Percentiles rank a stretch among this genome's conserved stretches.
Conservation (phyloP, 208 protist species). For the Porcisia deanei region DNA sequence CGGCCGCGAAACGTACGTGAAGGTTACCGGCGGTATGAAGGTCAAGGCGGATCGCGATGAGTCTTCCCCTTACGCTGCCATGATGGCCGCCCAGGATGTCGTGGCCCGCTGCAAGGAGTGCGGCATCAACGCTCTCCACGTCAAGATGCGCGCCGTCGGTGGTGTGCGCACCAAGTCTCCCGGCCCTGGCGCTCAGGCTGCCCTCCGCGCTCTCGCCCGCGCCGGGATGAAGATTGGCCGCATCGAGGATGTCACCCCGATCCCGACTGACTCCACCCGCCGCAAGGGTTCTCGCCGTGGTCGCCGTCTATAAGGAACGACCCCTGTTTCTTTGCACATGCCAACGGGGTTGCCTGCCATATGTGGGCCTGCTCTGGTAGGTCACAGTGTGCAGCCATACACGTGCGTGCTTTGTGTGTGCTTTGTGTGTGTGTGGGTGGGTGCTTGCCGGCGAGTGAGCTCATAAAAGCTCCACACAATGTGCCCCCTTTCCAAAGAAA, state of each 20-base stretch:
- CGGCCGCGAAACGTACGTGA: slow-evolving; percentile 98
- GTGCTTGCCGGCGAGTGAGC: background rate
- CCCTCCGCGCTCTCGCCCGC: slow-evolving; percentile 99
- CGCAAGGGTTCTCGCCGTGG: slow-evolving; percentile 99
- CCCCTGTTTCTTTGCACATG: background rate
- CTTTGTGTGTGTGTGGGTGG: background rate
- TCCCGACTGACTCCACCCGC: slow-evolving; percentile 99
- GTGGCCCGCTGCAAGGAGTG: slow-evolving; percentile 97
- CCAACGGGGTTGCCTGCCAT: background rate
- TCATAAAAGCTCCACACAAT: too few relatives aligned
- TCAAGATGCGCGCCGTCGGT: slow-evolving; percentile 99
- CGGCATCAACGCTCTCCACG: slow-evolving; percentile 99
- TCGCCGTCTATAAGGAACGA: slow-evolving; percentile 94
- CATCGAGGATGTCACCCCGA: slow-evolving; percentile 99
- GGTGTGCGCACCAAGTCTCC: slow-evolving; percentile 98
- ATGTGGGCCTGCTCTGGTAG: background rate
- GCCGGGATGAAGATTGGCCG: slow-evolving; percentile 99
- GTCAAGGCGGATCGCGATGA: slow-evolving; percentile 99
- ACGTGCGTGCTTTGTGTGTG: background rate
- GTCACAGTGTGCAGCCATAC: too few relatives aligned
- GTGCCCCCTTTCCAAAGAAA: background rate
- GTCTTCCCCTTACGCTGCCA: slow-evolving; percentile 99
- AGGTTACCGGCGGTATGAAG: slow-evolving; percentile 99
- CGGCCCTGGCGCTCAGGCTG: slow-evolving; percentile 99
- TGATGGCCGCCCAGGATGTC: slow-evolving; percentile 99